These are phyloP conservation scores for Cucumis variabilis DNA, from an alignment of 331 rosid species.

Conservation along the genomic window DNA sequence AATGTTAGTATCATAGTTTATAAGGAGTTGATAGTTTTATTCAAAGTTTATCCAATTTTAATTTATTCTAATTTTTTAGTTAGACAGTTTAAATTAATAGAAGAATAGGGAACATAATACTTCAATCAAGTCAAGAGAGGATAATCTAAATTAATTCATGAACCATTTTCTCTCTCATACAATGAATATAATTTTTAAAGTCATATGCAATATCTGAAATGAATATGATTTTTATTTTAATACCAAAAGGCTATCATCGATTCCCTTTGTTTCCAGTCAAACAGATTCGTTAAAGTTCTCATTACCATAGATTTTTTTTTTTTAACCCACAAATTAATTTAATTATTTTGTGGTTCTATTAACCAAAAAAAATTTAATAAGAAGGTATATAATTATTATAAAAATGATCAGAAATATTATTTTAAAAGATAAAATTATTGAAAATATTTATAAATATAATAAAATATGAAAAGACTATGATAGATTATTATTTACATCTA, in stretches of 20 bases:
- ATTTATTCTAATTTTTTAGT: neutral
- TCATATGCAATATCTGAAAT: neutral
- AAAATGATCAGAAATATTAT: too few relatives aligned
- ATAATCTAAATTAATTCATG: neutral
- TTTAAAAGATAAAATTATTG: too few relatives aligned
- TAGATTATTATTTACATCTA: too few relatives aligned
- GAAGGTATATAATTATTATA: too few relatives aligned
- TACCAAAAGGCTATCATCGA: too few relatives aligned
- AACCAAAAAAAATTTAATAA: too few relatives aligned
- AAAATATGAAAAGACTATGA: too few relatives aligned
- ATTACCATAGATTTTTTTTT: neutral
- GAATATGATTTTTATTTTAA: neutral
- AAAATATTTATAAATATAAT: too few relatives aligned
- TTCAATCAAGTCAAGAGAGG: neutral
- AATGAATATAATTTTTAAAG: neutral
- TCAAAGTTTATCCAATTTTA: neutral
- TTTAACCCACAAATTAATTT: neutral
- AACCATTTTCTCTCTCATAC: constrained; percentile 3
- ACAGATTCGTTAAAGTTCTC: neutral
- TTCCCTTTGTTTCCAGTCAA: neutral
- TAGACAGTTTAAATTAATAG: neutral
- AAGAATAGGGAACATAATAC: neutral
- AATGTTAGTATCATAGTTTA: too few relatives aligned
- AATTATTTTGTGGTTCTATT: neutral
- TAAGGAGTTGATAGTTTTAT: neutral